Evolutionary conservation across 108 stramenopile genomes (phyloP).

Genomic region (Nitzschia inconspicua): DNA sequence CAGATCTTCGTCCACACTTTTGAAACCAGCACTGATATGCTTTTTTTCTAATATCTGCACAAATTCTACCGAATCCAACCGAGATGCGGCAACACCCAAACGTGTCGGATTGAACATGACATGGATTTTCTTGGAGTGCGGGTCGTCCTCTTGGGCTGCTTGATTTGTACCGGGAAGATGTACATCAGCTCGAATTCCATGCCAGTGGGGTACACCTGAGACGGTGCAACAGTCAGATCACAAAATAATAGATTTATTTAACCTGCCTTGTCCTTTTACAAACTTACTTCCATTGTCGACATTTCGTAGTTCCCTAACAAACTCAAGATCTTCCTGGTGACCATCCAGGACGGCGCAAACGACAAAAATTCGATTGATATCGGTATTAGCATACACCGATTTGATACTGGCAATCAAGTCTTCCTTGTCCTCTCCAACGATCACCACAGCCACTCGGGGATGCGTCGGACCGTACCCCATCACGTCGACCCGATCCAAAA

Average conservation of each 20-base stretch:
- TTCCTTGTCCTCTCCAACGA: constrained; percentile 38
- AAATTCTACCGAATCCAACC: constrained; percentile 58
- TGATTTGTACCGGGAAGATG: constrained; percentile 18
- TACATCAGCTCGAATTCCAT: constrained; percentile 42
- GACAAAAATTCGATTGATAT: constrained; percentile 71
- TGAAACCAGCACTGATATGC: constrained; percentile 65
- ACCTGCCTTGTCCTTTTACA: not conserved
- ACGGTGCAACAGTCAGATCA: too few relatives aligned
- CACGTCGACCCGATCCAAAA: constrained; percentile 64
- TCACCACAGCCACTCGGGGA: constrained; percentile 65
- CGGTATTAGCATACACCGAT: constrained; percentile 43
- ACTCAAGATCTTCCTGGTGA: not conserved
- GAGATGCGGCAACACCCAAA: constrained; percentile 45
- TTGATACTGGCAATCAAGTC: constrained; percentile 28
- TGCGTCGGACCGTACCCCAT: constrained; percentile 78
- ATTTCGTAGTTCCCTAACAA: constrained; percentile 22
- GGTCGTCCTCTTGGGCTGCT: constrained; percentile 23
- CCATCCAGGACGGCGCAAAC: constrained; percentile 65
- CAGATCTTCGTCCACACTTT: constrained; percentile 61
- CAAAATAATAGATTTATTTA: not conserved
- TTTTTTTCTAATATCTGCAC: constrained; percentile 48
- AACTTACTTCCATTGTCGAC: constrained; percentile 37
- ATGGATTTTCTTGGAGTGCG: constrained; percentile 63
- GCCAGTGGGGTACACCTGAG: constrained; percentile 48
- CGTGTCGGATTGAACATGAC: constrained; percentile 40